Base-by-base conservation (phyloP, 2,329 filamentous ascomycete genomes). In the Aspergillus quadrilineatus region DNA sequence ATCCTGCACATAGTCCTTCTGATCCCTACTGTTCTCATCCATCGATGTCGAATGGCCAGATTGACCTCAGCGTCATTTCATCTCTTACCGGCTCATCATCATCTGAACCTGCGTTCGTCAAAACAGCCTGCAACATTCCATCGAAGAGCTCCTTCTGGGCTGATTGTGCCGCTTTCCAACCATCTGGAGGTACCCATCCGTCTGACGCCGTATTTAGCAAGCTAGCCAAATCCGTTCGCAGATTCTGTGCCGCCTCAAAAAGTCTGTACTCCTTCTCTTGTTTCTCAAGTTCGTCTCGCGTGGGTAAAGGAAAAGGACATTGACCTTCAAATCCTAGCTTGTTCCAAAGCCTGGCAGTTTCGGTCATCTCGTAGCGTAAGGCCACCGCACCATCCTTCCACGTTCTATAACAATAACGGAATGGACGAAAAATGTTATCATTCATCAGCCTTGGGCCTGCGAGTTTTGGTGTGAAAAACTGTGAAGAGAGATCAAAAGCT, bases 351-450 rank as follows among this genome's bases (percentile, higher is more conserved):
- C 51, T 63, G 51, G 72, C 68, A n/a, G 71, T 69, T 50, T 74
- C 67, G 50, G 77, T 73, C n/a, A 79, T 55, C 55, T 76, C 72
- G 52, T 78, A 66, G 9, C 67, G 70, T 30, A 77, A 67, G 14
- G 70, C 72, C 50, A 73, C 67, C 15, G 68, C 68, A 6, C 75
- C 69, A 61, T 78, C 70, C 56, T 71, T 73, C 74, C 73, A 79
- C 6, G 73, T 75, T 52, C 68, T 69, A 56, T 73, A 68, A 60
- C 68, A 73, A 63, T 76, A 78, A 30, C 64, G 67, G 58, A 78
- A 76, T 32, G 71, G 74, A 32, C 72, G 65, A 50, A 77, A 66
- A 5, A 75, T 64, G 30, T 63, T 63, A 44, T 76, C 65, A 34
- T 77, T 65, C 56, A 75, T 69, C 34, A 65, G 68, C 57, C 70